Percentiles rank a stretch among this genome's conserved stretches.
These are phyloP conservation scores for Naganishia onofrii DNA, from an alignment of 768 basidiomycete species.

Conservation along the genomic window DNA sequence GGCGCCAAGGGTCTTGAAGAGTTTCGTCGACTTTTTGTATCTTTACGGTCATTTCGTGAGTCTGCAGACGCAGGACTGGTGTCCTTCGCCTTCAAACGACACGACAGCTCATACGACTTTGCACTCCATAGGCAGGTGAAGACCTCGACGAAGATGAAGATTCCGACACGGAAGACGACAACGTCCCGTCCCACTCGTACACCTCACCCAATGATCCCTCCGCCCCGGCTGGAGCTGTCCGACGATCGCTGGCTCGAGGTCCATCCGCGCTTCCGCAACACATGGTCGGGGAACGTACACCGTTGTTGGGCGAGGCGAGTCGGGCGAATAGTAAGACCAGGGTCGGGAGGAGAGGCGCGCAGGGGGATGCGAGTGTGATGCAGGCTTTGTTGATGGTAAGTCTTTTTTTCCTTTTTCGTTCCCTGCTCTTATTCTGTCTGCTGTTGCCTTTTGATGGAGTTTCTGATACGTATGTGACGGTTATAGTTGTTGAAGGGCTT, in stretches of 20 bases:
- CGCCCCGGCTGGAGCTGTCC: conserved; percentile 22
- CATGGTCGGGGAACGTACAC: conserved; percentile 39
- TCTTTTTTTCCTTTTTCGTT: conserved; percentile 20
- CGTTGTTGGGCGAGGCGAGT: conserved; percentile 38
- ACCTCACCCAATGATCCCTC: conserved; percentile 7
- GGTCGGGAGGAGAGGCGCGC: conserved; percentile 56
- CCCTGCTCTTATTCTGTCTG: background rate
- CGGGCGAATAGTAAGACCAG: conserved; percentile 43
- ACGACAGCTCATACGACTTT: conserved; percentile 22
- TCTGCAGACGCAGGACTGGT: conserved; percentile 37
- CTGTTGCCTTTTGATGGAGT: background rate
- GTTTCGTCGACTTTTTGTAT: conserved; percentile 91
- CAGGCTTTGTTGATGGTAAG: conserved; percentile 90
- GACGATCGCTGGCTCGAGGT: conserved; percentile 36
- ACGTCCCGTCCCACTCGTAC: background rate
- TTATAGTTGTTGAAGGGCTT: conserved; percentile 82
- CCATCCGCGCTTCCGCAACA: conserved; percentile 44
- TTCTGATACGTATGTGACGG: background rate
- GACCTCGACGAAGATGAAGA: conserved; percentile 81
- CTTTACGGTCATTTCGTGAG: conserved; percentile 95
- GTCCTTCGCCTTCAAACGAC: background rate
- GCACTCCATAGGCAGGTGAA: conserved; percentile 69
- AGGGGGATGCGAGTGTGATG: conserved; percentile 82
- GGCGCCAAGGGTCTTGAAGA: conserved; percentile 64
- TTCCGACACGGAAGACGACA: conserved; percentile 53